Evolutionary conservation across 1,139 yeast species (phyloP).

Genomic region (Groenewaldozyma sp.): DNA sequence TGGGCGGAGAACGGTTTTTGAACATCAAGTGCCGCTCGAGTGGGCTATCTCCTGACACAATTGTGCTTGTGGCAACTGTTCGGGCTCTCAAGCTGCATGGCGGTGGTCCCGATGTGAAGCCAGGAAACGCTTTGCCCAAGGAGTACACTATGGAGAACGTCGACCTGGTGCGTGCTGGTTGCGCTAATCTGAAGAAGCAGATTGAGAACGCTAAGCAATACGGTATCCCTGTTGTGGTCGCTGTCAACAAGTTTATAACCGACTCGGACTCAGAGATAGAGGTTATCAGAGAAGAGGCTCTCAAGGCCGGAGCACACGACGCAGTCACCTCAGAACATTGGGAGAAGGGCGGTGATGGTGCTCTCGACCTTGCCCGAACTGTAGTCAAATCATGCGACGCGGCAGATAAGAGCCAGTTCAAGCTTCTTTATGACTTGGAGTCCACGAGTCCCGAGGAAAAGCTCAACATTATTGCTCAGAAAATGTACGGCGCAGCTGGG

Average conservation of each 20-base stretch:
- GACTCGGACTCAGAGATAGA: conserved; percentile 81
- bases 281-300: conserved; percentile 70
- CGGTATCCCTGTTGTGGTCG: conserved; percentile 92
- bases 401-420: conserved; percentile 51
- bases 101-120: conserved; percentile 96
- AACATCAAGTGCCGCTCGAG: conserved; percentile 93
- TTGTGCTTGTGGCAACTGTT: conserved; percentile 93
- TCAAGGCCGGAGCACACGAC: conserved; percentile 87
- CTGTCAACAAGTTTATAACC: conserved; percentile 84
- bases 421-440: conserved; percentile 64
- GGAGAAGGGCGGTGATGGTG: conserved; percentile 98
- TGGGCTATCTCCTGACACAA: conserved; percentile 83
- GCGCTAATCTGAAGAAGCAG: conserved; percentile 86
- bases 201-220: conserved; percentile 77
- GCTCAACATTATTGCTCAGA: conserved; percentile 70
- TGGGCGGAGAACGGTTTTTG: conserved; percentile 98
- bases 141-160: conserved; percentile 80
- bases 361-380: conserved; percentile 77
- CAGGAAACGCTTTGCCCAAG: conserved; percentile 83
- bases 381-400: conserved; percentile 53
- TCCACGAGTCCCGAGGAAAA: conserved; percentile 71
- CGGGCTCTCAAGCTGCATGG: conserved; percentile 97
- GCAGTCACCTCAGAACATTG: conserved; percentile 95
- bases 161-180: conserved; percentile 75
- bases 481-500: conserved; percentile 92